Percentiles rank a stretch among this genome's conserved stretches.
phyloP scores from a whole-genome alignment of 345 rosid species.

The Sonneratia caseolaris region DNA sequence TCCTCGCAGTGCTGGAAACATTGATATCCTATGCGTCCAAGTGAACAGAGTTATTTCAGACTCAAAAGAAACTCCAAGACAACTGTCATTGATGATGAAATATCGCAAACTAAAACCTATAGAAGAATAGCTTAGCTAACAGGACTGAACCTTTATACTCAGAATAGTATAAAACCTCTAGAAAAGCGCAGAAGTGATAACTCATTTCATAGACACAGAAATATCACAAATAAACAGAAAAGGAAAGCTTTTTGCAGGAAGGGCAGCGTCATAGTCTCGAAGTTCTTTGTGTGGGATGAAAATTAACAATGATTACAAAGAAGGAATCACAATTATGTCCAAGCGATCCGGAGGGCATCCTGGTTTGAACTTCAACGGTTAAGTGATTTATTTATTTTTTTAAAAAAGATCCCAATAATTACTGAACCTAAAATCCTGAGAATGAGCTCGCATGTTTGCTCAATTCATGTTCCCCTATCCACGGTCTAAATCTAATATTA shows the following conservation, averaged over 20 bases:
- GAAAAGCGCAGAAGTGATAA: background rate
- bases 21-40: background rate
- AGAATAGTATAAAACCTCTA: background rate
- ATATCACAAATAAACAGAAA: too few relatives aligned
- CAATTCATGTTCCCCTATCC: background rate
- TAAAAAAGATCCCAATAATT: background rate
- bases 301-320: too few relatives aligned
- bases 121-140: background rate
- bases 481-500: conserved; percentile 13
- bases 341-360: too few relatives aligned
- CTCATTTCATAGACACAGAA: too few relatives aligned
- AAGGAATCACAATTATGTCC: too few relatives aligned
- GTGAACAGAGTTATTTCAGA: background rate
- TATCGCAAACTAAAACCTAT: background rate
- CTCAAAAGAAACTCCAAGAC: background rate
- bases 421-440: background rate
- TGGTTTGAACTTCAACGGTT: background rate
- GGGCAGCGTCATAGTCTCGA: too few relatives aligned
- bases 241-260: too few relatives aligned
- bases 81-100: background rate
- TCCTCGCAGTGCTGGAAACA: conserved; percentile 6
- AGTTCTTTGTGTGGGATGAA: too few relatives aligned
- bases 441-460: background rate
- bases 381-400: background rate
- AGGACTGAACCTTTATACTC: background rate